phyloP scores from a whole-genome alignment of 2,329 filamentous ascomycete species.

The Fusarium sp. region DNA sequence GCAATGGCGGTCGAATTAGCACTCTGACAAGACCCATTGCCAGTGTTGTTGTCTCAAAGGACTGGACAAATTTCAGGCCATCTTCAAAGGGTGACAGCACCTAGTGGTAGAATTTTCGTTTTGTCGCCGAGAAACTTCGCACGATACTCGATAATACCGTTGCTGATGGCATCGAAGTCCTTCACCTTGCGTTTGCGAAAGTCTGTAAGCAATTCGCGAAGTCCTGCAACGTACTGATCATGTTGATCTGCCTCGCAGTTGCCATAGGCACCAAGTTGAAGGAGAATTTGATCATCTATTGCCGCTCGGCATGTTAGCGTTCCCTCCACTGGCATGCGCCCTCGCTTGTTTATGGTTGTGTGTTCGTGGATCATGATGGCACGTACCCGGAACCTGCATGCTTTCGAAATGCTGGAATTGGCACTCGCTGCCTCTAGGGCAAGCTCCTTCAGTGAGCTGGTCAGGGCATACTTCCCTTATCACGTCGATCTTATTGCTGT shows the following conservation, averaged over 20 bases:
- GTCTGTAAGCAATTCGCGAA: slow-evolving; percentile 68
- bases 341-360: slow-evolving; percentile 28
- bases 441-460: slow-evolving; percentile 75
- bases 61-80: neutral
- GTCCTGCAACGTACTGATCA: slow-evolving; percentile 68
- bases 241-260: slow-evolving; percentile 70
- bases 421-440: slow-evolving; percentile 76
- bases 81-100: slow-evolving; percentile 53
- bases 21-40: slow-evolving; percentile 14
- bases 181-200: slow-evolving; percentile 67
- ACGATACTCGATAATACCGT: slow-evolving; percentile 73
- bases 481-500: slow-evolving; percentile 88
- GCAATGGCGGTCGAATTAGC: slow-evolving; percentile 34
- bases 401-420: slow-evolving; percentile 77
- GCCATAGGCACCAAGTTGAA: slow-evolving; percentile 74
- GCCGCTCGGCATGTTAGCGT: slow-evolving; percentile 56
- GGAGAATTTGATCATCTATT: slow-evolving; percentile 77
- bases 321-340: slow-evolving; percentile 47
- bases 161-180: slow-evolving; percentile 73
- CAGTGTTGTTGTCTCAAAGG: slow-evolving; percentile 21
- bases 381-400: slow-evolving; percentile 52
- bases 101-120: slow-evolving; percentile 69
- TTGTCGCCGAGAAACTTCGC: slow-evolving; percentile 70
- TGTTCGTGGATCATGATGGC: slow-evolving; percentile 20
- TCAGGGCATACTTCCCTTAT: slow-evolving; percentile 78